These are phyloP conservation scores for Begonia fuchsioides DNA, from an alignment of 306 rosid genomes.

Conservation along the genomic window DNA sequence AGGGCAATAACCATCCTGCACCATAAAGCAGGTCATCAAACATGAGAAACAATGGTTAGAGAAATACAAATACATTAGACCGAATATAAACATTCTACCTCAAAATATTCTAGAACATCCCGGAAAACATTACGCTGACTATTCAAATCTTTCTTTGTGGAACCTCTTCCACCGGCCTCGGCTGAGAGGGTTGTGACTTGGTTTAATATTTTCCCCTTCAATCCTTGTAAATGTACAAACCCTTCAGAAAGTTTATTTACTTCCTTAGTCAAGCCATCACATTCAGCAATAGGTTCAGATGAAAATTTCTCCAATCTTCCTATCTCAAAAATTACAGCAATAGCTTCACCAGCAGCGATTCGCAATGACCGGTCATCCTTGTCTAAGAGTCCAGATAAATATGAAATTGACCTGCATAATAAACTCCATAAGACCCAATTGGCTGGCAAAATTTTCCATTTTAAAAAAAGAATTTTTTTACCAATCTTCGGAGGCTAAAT, in stretches of 20 bases:
- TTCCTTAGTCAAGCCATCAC: no score
- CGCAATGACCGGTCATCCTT: conserved; percentile 86
- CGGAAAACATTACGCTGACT: no score
- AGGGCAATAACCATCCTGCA: conserved; percentile 58
- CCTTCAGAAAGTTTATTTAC: conserved; percentile 42
- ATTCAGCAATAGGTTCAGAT: conserved; percentile 24
- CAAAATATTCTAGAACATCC: conserved; percentile 61
- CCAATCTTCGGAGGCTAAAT: no score
- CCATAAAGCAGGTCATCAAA: not conserved
- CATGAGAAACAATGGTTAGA: conserved; percentile 10
- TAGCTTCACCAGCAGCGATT: conserved; percentile 90
- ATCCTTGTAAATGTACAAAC: conserved; percentile 48
- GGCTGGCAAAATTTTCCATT: not conserved
- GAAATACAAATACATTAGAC: not conserved
- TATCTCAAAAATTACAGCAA: no score
- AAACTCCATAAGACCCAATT: not conserved
- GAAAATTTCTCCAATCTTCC: conserved; percentile 54
- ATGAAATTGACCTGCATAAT: conserved; percentile 54
- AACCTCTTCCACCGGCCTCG: no score
- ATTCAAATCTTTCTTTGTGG: no score
- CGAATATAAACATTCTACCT: conserved; percentile 40
- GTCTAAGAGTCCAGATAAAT: conserved; percentile 70
- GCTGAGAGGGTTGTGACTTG: no score
- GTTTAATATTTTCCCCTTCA: conserved; percentile 67
- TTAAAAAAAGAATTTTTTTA: no score